Evolutionary conservation across 495 filamentous ascomycete species (phyloP), one percentile per base, ranked within the genome.

Genomic region (Aspergillus saccharolyticus): DNA sequence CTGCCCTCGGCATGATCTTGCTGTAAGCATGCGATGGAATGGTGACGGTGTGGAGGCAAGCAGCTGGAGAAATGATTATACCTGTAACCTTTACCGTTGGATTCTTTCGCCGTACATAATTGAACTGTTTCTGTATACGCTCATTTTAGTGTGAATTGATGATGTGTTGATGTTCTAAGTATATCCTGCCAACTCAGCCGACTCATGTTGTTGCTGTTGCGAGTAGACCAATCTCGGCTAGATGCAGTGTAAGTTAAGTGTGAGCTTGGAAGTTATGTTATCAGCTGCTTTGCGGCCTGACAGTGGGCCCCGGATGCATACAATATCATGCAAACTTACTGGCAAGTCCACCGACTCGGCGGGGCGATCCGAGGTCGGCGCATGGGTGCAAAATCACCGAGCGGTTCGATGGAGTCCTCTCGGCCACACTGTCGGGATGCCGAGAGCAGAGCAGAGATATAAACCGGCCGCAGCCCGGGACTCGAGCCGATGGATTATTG

Each of bases 1-100:
- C 86, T 42, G 90, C 89, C 64, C 81, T 78, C 54, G 84, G 80
- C 52, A 91, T 96, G 89, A 76, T 93, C 54, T 65, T 91, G 62
- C 71, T 96, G 71, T 96, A 87, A 81, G 65, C 45, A n/a, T 39
- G 47, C 55, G 43, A 50, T 46, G n/a, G 30, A 10, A 44, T 15
- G 24, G 30, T 28, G 25, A 52, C 20, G 44, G 19, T 22, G 44
- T 47, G 28, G 24, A 28, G 22, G 14, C n/a, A 28, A 49, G 12
- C 33, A 39, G 33, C 33, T 12, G 33, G 33, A 39, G n/a, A 39
- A 39, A 39, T 39, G 33, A 39, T 39, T 39, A 39, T 39, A 39
- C 33, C 33, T 39, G 33, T 39, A 39, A 39, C 33, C 33, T 39
- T 39, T 10, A 39, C 33, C 33, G 10, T 49, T 50, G 47, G 22